phyloP scores from a whole-genome alignment of 2,329 filamentous ascomycete species.

The Colletotrichum tamarilloi region DNA sequence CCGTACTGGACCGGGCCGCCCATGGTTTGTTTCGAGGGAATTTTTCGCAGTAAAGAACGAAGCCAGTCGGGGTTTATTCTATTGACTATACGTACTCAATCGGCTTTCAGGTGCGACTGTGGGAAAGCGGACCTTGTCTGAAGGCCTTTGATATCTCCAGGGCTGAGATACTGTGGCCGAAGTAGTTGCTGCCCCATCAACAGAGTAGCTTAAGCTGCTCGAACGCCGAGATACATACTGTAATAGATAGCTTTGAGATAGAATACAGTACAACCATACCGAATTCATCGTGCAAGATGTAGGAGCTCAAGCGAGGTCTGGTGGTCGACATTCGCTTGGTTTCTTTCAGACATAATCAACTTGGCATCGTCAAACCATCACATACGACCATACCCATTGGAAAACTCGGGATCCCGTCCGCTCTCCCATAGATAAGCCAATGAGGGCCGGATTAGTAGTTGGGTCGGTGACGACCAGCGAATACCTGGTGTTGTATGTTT shows the following conservation, averaged over 20 bases:
- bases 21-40: neutral
- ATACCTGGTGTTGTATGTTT: conserved; percentile 3
- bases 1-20: neutral
- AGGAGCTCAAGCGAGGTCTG: no score
- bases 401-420: neutral
- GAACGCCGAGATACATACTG: no score
- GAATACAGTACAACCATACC: no score
- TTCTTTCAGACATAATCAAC: neutral
- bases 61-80: neutral
- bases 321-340: no score
- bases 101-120: neutral
- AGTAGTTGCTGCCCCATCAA: no score
- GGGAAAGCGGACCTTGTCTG: no score
- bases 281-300: no score
- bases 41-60: neutral
- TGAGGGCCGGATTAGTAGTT: neutral
- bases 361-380: neutral
- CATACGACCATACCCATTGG: conserved; percentile 3
- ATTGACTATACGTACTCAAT: neutral
- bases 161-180: no score
- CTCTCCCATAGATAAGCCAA: neutral
- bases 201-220: no score
- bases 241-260: no score
- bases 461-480: neutral
- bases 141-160: no score